Base-by-base conservation (phyloP, 208 protist species). In the Leishmania braziliensis region DNA sequence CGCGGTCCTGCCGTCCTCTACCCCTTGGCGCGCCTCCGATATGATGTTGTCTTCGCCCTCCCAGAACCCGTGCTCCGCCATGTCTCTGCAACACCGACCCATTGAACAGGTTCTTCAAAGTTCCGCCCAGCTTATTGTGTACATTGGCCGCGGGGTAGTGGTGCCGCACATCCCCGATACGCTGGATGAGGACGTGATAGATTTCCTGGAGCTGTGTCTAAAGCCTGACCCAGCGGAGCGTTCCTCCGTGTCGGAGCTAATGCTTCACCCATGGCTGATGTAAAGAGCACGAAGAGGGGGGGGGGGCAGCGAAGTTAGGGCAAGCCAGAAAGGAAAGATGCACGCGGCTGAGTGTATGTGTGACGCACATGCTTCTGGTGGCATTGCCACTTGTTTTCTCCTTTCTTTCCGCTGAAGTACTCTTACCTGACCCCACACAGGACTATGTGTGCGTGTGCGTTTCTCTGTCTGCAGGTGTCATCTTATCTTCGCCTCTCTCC, bases 191-290 rank as follows among this genome's bases (percentile, higher is more conserved):
- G 87, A 91, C 14, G 84, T 87, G 18, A 65, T 56, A 2, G 85
- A 89, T 46, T 94, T 92, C 79, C 29, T 92, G 33, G 6, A 77
- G 39, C 54, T 77, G 58, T 94, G 91, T 70, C 26, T 94, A 3
- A 72, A 86, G 51, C 80, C 71, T 6, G 85, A 94, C 51, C 89
- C 88, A 6, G 75, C 29, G 43, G 51, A 85, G 78, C 86, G 91
- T 23, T 79, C 91, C 53, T 88, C 87, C 1, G 77, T 83, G 16
- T 74, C 80, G 6, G 81, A 92, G 63, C 85, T 94, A 18, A 53
- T 92, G 58, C 74, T 80, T 10, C 89, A 92, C 77, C 85, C 83
- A 20, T 94, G 88, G 88, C 58, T 94, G 48, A 77, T 92, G 53
- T 91, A 91, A 53, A 39, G 5, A 29, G 75, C 14, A 76, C 33